Evolutionary conservation across 2,329 filamentous ascomycete species (phyloP).

Genomic region (Scedosporium boydii): DNA sequence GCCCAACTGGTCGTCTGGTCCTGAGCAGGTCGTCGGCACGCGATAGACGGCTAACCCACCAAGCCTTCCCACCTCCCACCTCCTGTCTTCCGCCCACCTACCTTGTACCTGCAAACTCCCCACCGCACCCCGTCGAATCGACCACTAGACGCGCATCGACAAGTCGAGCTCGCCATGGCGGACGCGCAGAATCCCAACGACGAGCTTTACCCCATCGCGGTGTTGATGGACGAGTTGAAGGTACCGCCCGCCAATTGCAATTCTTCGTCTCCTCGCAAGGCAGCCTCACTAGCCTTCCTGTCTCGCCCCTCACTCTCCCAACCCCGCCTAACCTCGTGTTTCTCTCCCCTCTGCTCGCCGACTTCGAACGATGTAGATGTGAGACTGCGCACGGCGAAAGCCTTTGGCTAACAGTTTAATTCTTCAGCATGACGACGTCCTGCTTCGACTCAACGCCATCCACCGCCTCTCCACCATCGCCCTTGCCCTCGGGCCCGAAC

Average conservation of each 20-base stretch:
- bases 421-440: conserved; percentile 87
- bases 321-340: conserved; percentile 13
- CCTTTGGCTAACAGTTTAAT: conserved; percentile 3
- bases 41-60: conserved; percentile 13
- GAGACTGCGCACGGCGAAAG: background rate
- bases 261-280: background rate
- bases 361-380: background rate
- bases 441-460: conserved; percentile 96
- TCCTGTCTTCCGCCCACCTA: conserved; percentile 5
- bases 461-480: conserved; percentile 97
- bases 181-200: conserved; percentile 85
- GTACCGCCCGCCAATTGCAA: conserved; percentile 38
- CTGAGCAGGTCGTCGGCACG: conserved; percentile 11
- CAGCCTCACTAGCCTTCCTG: conserved; percentile 3
- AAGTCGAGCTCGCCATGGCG: conserved; percentile 59
- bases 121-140: conserved; percentile 6
- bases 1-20: background rate
- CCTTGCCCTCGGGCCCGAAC: conserved; percentile 86
- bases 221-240: conserved; percentile 99
- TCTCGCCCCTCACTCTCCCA: conserved; percentile 4
- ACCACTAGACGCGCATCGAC: conserved; percentile 19
- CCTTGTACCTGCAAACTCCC: conserved; percentile 9
- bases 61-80: conserved; percentile 11
- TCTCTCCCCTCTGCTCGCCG: conserved; percentile 11
- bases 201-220: conserved; percentile 99